Evolutionary conservation across 805 yeast species (phyloP), one percentile per base, ranked within the genome.

Genomic region (Lipomyces sp.): DNA sequence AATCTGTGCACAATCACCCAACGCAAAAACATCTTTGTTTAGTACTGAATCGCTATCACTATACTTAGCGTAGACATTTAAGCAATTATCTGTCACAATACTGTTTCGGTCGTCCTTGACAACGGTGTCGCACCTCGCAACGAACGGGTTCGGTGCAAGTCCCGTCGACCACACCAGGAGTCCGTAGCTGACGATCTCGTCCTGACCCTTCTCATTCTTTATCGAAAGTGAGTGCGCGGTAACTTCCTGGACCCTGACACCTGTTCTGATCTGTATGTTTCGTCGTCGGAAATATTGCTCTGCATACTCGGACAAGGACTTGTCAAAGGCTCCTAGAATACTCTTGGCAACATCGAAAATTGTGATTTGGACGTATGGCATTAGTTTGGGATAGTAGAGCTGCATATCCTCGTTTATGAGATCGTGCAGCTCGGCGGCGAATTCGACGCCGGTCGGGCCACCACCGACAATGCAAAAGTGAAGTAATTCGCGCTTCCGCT

Each of bases 121-220:
- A 1, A 77, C 79, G 11, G 75, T 73, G 35, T 87, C 77, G 34
- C 80, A 76, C 30, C 80, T 76, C 59, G 83, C 87, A 54, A 88
- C 80, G 61, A 88, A 76, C 29, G 89, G 89, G 67, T 86, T 84
- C 70, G 86, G 87, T 3, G 89, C 86, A 51, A 88, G 89, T 67
- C 92, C 92, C 0, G 92, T 88, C 0, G 91, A 86, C 92, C 92
- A 88, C 53, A 88, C 76, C 74, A 90, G 86, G 34, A 88, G 75
- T 10, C 92, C 92, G 67, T 83, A 87, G 60, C 90, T 87, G 45
- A 61, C 71, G 42, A 65, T 68, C 56, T 78, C 78, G 30, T 83
- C 84, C 32, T 82, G 80, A 18, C 78, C 80, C 55, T 79, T 77
- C 59, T 77, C 80, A 73, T 86, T 88, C 55, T 82, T 81, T 76